These are phyloP conservation scores for Dinochytrium kinnereticum DNA, from an alignment of 371 early-diverging fungal species.

Conservation along the genomic window DNA sequence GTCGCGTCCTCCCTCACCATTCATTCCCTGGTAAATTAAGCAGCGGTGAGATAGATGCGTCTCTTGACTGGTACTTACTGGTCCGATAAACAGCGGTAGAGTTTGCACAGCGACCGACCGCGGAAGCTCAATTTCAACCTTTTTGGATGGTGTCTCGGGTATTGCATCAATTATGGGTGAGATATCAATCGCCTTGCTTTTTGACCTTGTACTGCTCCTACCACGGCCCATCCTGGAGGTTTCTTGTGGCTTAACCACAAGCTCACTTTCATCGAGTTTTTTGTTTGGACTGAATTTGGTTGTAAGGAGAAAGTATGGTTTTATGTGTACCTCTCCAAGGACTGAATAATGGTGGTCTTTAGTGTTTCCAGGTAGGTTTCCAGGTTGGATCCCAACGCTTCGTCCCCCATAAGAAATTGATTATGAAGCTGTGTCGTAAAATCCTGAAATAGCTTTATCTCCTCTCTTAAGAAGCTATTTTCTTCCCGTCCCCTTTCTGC, in stretches of 20 bases:
- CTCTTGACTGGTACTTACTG: no score
- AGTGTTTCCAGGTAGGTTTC: not conserved
- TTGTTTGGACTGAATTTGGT: no score
- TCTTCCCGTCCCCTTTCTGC: not conserved
- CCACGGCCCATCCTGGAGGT: no score
- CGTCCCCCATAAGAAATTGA: not conserved
- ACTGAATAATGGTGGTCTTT: no score
- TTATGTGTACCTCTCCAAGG: no score
- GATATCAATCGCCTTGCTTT: constrained; percentile 22
- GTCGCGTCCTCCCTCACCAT: no score
- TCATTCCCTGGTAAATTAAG: no score
- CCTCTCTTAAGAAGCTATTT: not conserved
- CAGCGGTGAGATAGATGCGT: no score
- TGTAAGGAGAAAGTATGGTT: no score
- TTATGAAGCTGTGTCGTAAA: not conserved
- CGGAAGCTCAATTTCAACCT: constrained; percentile 1
- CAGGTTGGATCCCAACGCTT: not conserved
- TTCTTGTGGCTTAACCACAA: no score
- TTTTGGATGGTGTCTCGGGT: constrained; percentile 1
- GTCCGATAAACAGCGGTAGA: constrained; percentile 21
- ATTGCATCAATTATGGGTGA: constrained; percentile 27
- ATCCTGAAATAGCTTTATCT: not conserved
- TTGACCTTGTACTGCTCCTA: not conserved
- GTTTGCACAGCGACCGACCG: constrained; percentile 34
- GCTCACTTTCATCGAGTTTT: no score